Percentiles rank a stretch among this genome's conserved stretches.
Conservation (phyloP, 2,329 filamentous ascomycete genomes). For the Aspergillus sp. region DNA sequence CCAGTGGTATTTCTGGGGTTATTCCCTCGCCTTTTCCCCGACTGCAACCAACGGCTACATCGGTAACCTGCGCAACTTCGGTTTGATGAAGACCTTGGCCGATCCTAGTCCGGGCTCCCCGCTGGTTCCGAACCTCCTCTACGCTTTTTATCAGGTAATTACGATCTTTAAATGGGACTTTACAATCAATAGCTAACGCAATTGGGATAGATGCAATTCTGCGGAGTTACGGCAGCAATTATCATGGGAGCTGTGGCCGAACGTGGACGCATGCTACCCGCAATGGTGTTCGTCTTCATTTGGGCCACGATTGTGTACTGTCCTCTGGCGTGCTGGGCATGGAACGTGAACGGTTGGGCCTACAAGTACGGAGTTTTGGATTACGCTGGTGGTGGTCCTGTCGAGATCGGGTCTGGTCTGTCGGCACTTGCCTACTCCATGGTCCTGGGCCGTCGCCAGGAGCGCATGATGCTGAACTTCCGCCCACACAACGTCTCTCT, state of each 20-base stretch:
- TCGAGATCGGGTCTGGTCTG: constrained; percentile 94
- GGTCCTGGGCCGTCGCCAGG: constrained; percentile 92
- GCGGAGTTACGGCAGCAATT: constrained; percentile 86
- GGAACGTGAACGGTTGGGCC: constrained; percentile 93
- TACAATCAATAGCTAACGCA: not conserved
- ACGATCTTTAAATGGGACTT: not conserved
- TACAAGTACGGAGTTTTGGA: constrained; percentile 90
- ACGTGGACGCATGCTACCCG: constrained; percentile 86
- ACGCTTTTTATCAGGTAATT: constrained; percentile 83
- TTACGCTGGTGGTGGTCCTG: constrained; percentile 93
- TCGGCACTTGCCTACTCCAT: constrained; percentile 93
- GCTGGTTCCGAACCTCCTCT: constrained; percentile 84
- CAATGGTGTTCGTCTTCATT: constrained; percentile 92
- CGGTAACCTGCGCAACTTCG: constrained; percentile 85
- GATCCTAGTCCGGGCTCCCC: constrained; percentile 85
- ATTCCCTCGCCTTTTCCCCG: constrained; percentile 86
- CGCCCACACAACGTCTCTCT: constrained; percentile 97
- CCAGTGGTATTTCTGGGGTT: constrained; percentile 99
- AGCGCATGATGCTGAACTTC: constrained; percentile 99
- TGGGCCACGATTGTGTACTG: constrained; percentile 99
- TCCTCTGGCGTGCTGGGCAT: constrained; percentile 93
- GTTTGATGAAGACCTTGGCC: constrained; percentile 79
- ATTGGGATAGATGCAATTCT: constrained; percentile 83
- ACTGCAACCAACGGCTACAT: constrained; percentile 86
- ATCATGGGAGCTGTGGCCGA: constrained; percentile 90